A percentile compares a stretch with the other conserved stretches of the same genome.
Conservation (phyloP, 306 rosid genomes). For the Lablab purpureus region DNA sequence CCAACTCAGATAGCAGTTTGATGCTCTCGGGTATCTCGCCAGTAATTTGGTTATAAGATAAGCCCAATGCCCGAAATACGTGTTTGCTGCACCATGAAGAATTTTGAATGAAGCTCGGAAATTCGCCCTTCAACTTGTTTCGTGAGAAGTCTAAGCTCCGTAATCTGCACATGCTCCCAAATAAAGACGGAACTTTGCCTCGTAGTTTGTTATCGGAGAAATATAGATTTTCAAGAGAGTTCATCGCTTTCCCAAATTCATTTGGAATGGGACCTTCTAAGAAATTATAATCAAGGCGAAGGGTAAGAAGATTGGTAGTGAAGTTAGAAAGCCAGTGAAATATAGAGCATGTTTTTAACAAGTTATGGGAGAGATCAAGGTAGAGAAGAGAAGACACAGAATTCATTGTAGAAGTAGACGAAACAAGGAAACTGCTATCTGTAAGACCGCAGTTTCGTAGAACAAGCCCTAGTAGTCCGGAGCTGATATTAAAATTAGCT, state of each 20-base stretch:
- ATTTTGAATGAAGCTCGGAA: not conserved
- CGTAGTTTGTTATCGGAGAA: not conserved
- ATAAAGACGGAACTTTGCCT: constrained; percentile 11
- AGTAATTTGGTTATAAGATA: not conserved
- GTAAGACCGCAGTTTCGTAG: not conserved
- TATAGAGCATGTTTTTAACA: not conserved
- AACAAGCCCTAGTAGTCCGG: not conserved
- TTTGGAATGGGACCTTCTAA: not conserved
- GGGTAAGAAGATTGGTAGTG: not conserved
- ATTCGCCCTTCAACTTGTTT: not conserved
- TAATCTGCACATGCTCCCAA: constrained; percentile 32
- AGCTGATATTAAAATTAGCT: not conserved
- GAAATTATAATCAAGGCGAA: not conserved
- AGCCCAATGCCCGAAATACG: rapidly evolving
- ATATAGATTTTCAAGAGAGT: not conserved
- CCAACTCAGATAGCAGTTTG: not conserved
- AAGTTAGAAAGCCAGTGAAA: constrained; percentile 17
- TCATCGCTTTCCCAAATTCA: constrained; percentile 3
- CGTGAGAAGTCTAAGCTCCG: rapidly evolving
- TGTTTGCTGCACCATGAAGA: not conserved
- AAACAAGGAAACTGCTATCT: not conserved
- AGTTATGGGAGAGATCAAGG: not conserved
- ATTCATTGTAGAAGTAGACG: not conserved
- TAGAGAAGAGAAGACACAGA: not conserved
- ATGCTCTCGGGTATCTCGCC: not conserved